Evolutionary conservation across 371 early-diverging fungal genomes (phyloP), one percentile per base, ranked within the genome.

Genomic region (Dinochytrium kinnereticum): DNA sequence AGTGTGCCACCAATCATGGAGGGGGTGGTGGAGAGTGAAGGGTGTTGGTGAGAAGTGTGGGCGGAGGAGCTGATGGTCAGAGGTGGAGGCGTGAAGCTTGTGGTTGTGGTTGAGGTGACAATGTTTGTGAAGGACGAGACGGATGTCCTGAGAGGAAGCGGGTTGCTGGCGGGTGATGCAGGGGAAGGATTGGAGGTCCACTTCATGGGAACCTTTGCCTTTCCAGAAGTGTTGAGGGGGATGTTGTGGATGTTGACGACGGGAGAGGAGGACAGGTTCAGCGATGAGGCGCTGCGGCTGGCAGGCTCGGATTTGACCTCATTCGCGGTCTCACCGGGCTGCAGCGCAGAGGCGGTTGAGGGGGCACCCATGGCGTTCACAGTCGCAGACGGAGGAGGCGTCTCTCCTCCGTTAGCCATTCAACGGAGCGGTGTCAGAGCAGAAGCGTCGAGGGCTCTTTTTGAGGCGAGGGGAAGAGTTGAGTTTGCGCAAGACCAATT

Each of bases 281-380:
- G 5, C 7, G 61, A 61, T 2, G 61, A 61, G 36, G 61, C 34
- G 24, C 61, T 61, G 34, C 61, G 61, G 26, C 34, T 33, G 61
- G 28, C 34, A 36, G 31, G 61, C 61, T 61, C 61, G 10, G 61
- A 61, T 24, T 61, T 61, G 34, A 37, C 28, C 34, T 61, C 61
- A 26, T 55, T 24, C 21, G 24, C 61, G 24, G 61, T 7, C 7
- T 24, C 55, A 13, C 24, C 24, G 5, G 55, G 24, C 24, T 15
- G 24, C 55, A 53, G 24, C 17, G 55, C 26, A 19, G 44, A 13
- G 44, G 44, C 19, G 44, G 44, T 44, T 13, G 44, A 7, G 44
- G 44, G 7, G 44, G 44, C 44, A 44, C 44, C 44, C 7, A 19
- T 44, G 19, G 44, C 7, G 7, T 13, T 19, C 7, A 19, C 44